Percentiles rank a stretch among this genome's conserved stretches.
Evolutionary conservation across 2,329 filamentous ascomycete genomes (phyloP).

Genomic region (Atkinsonella hypoxylon): DNA sequence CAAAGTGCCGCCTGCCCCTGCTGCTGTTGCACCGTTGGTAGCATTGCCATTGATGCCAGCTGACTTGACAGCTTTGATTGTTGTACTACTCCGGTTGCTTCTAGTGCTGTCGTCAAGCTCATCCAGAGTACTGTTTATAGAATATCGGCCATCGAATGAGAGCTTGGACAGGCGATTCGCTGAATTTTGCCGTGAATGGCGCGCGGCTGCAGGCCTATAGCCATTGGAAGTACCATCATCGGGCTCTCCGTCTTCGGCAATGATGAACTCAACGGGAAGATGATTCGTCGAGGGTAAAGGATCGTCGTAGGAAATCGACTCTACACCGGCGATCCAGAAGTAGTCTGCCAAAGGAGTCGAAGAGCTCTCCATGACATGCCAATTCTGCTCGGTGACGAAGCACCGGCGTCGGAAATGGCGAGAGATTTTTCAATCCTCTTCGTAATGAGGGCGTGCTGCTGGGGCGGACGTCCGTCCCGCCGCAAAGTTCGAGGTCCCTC

Average conservation of each 20-base stretch:
- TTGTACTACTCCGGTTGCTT: constrained; percentile 56
- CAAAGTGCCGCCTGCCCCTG: not conserved
- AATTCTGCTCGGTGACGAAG: constrained; percentile 14
- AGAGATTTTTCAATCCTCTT: not conserved
- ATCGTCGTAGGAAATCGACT: constrained; percentile 54
- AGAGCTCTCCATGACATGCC: constrained; percentile 46
- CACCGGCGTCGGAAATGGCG: not conserved
- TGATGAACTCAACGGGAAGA: constrained; percentile 41
- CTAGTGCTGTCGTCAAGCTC: constrained; percentile 45
- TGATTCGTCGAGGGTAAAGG: constrained; percentile 20
- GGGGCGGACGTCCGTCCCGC: constrained; percentile 4
- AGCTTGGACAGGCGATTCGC: constrained; percentile 45
- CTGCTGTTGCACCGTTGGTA: constrained; percentile 16
- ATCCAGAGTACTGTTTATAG: constrained; percentile 42
- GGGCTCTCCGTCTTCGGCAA: constrained; percentile 50
- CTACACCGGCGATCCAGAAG: constrained; percentile 64
- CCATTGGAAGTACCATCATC: constrained; percentile 27
- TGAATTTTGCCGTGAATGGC: constrained; percentile 51
- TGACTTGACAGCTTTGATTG: constrained; percentile 38
- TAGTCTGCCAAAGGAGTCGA: constrained; percentile 60
- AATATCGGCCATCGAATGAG: constrained; percentile 36
- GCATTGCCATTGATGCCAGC: constrained; percentile 14
- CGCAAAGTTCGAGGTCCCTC: not conserved
- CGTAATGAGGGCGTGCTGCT: not conserved
- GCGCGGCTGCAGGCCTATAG: constrained; percentile 24